These are phyloP conservation scores for Clavispora carvajalis DNA, from an alignment of 805 yeast species.

Conservation along the genomic window DNA sequence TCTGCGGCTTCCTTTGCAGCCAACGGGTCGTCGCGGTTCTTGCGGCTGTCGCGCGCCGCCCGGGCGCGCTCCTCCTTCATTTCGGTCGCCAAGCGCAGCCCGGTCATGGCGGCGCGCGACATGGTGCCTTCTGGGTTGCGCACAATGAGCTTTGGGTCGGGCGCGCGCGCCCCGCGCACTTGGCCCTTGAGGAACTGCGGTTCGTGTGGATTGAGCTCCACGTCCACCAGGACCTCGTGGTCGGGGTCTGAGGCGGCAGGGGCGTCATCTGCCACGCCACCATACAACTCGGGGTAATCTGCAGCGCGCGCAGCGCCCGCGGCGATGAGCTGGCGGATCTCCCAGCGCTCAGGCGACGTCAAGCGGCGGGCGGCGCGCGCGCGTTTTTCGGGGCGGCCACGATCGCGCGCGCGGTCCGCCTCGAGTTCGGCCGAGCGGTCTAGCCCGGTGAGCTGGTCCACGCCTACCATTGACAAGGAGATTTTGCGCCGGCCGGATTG, in stretches of 20 bases:
- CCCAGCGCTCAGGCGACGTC: constrained; percentile 91
- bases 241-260: constrained; percentile 18
- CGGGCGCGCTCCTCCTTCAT: constrained; percentile 50
- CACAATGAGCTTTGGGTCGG: constrained; percentile 51
- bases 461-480: constrained; percentile 61
- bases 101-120: constrained; percentile 68
- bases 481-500: constrained; percentile 27
- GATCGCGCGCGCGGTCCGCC: constrained; percentile 1
- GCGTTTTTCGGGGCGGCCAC: constrained; percentile 10
- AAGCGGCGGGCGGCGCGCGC: constrained; percentile 31
- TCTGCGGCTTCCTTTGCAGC: constrained; percentile 1
- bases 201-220: constrained; percentile 63
- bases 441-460: constrained; percentile 66
- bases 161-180: constrained; percentile 29
- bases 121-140: constrained; percentile 77
- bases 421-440: constrained; percentile 22
- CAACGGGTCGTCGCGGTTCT: constrained; percentile 7
- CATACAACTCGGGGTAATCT: constrained; percentile 59
- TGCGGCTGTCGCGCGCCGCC: constrained; percentile 1
- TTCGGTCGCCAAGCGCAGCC: constrained; percentile 63
- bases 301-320: constrained; percentile 67
- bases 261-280: constrained; percentile 14
- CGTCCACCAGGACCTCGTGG: constrained; percentile 51
- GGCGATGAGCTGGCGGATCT: constrained; percentile 73
- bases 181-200: constrained; percentile 71